Percentiles rank a stretch among this genome's conserved stretches.
phyloP scores from a whole-genome alignment of 2,329 filamentous ascomycete genomes.

The Diaporthe vexans region DNA sequence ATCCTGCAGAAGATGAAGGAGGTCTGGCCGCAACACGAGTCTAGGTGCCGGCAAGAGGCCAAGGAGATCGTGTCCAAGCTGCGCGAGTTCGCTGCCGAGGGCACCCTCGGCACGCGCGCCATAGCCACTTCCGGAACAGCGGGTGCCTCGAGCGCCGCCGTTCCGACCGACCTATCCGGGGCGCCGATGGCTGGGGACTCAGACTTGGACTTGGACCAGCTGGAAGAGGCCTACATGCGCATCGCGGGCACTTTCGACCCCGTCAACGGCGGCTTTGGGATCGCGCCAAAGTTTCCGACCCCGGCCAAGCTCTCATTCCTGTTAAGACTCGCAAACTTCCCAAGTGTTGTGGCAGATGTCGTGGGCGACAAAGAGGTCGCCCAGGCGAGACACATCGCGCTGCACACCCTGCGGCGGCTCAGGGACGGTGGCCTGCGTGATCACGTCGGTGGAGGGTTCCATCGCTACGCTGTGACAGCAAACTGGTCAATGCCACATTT shows the following conservation, averaged over 20 bases:
- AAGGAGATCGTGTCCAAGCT: slow-evolving; percentile 86
- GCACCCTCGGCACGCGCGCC: slow-evolving; percentile 71
- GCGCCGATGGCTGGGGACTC: slow-evolving; percentile 59
- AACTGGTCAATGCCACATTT: slow-evolving; percentile 98
- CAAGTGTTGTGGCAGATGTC: slow-evolving; percentile 82
- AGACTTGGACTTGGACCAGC: slow-evolving; percentile 86
- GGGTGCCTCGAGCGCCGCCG: slow-evolving; percentile 48
- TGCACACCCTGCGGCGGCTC: slow-evolving; percentile 85
- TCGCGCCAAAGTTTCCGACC: slow-evolving; percentile 90
- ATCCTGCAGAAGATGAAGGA: slow-evolving; percentile 83
- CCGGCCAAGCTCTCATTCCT: slow-evolving; percentile 88
- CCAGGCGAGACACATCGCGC: slow-evolving; percentile 81
- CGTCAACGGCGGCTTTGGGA: slow-evolving; percentile 83
- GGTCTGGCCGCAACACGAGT: slow-evolving; percentile 86
- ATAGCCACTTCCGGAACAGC: slow-evolving; percentile 49
- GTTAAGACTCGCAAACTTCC: slow-evolving; percentile 79
- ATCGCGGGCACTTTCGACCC: slow-evolving; percentile 86
- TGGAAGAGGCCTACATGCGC: slow-evolving; percentile 90
- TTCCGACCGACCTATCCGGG: slow-evolving; percentile 38
- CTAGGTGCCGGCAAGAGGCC: slow-evolving; percentile 86
- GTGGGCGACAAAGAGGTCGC: slow-evolving; percentile 85
- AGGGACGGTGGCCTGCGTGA: slow-evolving; percentile 68
- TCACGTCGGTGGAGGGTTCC: slow-evolving; percentile 69
- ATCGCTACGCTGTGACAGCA: slow-evolving; percentile 87
- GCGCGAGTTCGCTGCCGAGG: slow-evolving; percentile 89